Evolutionary conservation across 148 eudicot genomes (phyloP).

Genomic region (Silene uniflora): DNA sequence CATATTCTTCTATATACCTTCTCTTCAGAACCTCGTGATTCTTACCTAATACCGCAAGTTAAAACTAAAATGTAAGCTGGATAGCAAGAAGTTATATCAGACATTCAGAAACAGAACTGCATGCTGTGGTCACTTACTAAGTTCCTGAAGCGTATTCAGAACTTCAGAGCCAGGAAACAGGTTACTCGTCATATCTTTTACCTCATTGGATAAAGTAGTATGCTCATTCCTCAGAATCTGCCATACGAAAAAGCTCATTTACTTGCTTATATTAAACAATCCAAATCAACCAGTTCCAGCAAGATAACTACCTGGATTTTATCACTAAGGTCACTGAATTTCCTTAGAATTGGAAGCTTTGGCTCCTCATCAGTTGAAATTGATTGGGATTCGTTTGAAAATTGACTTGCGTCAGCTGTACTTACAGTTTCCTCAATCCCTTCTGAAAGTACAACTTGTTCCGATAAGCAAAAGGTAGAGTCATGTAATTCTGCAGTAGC

Average conservation of each 20-base stretch:
- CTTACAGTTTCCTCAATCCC: conserved; percentile 30
- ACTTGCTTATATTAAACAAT: not conserved
- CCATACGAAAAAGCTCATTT: not conserved
- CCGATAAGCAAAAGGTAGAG: not conserved
- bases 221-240: conserved; percentile 82
- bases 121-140: conserved; percentile 42
- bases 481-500: too few relatives aligned
- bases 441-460: conserved; percentile 29
- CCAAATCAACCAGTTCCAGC: not conserved
- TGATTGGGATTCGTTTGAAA: conserved; percentile 33
- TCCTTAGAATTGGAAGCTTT: conserved; percentile 63
- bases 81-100: not conserved
- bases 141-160: conserved; percentile 56
- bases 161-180: conserved; percentile 64
- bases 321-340: conserved; percentile 48
- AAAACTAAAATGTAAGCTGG: not conserved
- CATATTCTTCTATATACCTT: conserved; percentile 61
- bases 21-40: conserved; percentile 70
- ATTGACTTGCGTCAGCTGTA: conserved; percentile 32
- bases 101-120: not conserved
- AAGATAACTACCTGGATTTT: conserved; percentile 47
- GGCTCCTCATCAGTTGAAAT: conserved; percentile 43
- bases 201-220: conserved; percentile 46
- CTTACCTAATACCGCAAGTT: conserved; percentile 37
- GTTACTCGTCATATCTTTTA: conserved; percentile 52